These are phyloP conservation scores for Dothistroma septosporum DNA, from an alignment of 2,329 filamentous ascomycete species.

Conservation along the genomic window DNA sequence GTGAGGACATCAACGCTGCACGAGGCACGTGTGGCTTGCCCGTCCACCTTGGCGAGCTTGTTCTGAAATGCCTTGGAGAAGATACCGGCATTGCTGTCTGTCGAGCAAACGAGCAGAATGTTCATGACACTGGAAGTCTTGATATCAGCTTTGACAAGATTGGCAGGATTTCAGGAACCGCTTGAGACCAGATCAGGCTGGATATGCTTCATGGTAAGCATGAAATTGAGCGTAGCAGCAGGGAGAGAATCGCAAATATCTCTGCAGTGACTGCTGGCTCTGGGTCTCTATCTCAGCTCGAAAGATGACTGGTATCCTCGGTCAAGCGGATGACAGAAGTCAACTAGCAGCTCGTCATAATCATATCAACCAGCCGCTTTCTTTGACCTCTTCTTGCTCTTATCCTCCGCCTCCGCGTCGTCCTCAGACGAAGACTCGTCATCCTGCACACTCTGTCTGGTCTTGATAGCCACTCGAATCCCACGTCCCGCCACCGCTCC, in stretches of 20 bases:
- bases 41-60: slow-evolving; percentile 6
- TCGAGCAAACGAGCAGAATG: background rate
- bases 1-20: no score
- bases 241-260: no score
- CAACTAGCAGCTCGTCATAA: no score
- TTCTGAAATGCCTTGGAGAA: slow-evolving; percentile 8
- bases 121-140: no score
- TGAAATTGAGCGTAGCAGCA: no score
- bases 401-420: background rate
- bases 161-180: background rate
- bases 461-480: background rate
- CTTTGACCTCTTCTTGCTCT: background rate
- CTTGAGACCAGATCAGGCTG: no score
- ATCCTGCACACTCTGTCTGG: background rate
- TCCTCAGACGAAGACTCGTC: background rate
- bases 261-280: no score
- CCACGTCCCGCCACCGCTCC: background rate
- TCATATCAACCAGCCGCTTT: background rate
- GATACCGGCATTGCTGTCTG: slow-evolving; percentile 1
- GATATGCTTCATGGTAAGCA: no score
- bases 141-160: background rate
- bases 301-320: no score
- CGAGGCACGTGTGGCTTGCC: background rate
- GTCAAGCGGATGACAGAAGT: no score
- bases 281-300: no score